These are phyloP conservation scores for Solanum paucissectum DNA, from an alignment of 257 asterid genomes.

Conservation along the genomic window DNA sequence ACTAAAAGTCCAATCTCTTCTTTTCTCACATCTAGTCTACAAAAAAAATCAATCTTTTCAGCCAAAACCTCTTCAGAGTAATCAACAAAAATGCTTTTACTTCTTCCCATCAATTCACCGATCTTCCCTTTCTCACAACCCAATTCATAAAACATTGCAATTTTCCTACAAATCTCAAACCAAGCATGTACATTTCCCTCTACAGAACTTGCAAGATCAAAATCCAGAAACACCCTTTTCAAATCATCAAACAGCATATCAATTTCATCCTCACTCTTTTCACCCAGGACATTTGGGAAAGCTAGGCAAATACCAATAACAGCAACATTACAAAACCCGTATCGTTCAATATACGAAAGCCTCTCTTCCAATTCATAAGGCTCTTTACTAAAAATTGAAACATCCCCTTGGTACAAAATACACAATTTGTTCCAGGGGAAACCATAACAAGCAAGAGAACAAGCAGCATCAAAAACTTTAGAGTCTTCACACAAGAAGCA, in stretches of 20 bases:
- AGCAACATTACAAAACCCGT: constrained; percentile 26
- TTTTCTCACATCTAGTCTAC: constrained; percentile 27
- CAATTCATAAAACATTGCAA: constrained; percentile 38
- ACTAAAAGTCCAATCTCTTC: constrained; percentile 38
- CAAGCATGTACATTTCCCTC: constrained; percentile 38
- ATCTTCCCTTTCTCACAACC: constrained; percentile 48
- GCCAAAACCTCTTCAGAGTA: constrained; percentile 36
- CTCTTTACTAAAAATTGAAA: constrained; percentile 12
- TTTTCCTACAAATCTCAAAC: constrained; percentile 38
- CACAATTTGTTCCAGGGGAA: constrained; percentile 59
- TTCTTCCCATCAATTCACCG: constrained; percentile 45
- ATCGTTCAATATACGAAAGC: constrained; percentile 19
- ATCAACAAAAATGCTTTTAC: constrained; percentile 26
- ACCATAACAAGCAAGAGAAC: constrained; percentile 43
- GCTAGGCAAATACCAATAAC: constrained; percentile 47
- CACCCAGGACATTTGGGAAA: constrained; percentile 33
- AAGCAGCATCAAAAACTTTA: constrained; percentile 29
- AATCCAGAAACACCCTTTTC: constrained; percentile 33
- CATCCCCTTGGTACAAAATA: constrained; percentile 24
- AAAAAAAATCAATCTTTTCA: constrained; percentile 38
- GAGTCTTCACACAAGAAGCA: constrained; percentile 39
- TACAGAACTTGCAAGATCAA: constrained; percentile 25
- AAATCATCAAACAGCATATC: constrained; percentile 38
- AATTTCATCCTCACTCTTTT: constrained; percentile 4
- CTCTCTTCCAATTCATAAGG: constrained; percentile 10